Conservation (phyloP, 73 alveolate species). For the Paraurostyla sp. region DNA sequence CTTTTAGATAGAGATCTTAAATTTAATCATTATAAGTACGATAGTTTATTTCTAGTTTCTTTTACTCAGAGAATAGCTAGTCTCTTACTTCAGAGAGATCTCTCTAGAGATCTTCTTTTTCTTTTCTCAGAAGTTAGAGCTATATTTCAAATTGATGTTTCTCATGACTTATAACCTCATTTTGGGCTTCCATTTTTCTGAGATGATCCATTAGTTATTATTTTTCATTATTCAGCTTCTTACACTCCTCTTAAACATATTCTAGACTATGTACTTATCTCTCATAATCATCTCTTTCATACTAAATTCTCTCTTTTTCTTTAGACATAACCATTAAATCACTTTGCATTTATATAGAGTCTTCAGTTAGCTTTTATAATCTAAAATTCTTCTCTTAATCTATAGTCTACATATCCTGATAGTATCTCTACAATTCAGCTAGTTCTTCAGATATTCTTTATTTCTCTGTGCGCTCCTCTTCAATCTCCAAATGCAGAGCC, state of each 20-base stretch:
- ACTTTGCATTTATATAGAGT: constrained; percentile 17
- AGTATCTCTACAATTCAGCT: constrained; percentile 14
- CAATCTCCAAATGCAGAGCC: constrained; percentile 75
- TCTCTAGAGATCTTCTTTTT: constrained; percentile 25
- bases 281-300: constrained; percentile 46
- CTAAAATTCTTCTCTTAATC: constrained; percentile 35
- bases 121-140: neutral
- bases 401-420: neutral
- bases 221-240: constrained; percentile 13
- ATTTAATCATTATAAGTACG: constrained; percentile 8
- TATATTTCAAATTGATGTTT: neutral
- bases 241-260: neutral
- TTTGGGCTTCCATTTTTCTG: neutral
- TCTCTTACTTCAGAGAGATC: constrained; percentile 46
- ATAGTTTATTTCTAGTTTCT: constrained; percentile 10
- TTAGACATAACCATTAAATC: neutral
- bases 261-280: neutral
- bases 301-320: constrained; percentile 34
- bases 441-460: constrained; percentile 13
- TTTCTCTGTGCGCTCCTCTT: constrained; percentile 67
- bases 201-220: neutral
- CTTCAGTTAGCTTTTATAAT: constrained; percentile 40
- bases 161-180: constrained; percentile 8
- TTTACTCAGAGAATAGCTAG: neutral
- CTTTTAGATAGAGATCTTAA: constrained; percentile 49